Percentiles rank a stretch among this genome's conserved stretches.
Evolutionary conservation across 2,329 filamentous ascomycete genomes (phyloP).

Genomic region (Ophiostoma tasmaniense): DNA sequence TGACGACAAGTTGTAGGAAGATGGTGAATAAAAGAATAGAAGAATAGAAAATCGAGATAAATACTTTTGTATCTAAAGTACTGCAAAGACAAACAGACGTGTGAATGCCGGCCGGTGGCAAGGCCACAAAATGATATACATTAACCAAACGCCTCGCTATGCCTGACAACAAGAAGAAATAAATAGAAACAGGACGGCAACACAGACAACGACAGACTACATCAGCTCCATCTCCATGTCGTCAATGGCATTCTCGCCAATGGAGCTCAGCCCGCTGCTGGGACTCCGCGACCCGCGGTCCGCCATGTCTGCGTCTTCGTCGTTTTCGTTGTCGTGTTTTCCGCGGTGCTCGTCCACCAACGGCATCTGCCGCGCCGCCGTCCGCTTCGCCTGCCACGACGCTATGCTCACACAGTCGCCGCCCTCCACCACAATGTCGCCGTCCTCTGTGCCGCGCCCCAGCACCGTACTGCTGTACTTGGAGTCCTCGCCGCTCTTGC

Average conservation of each 20-base stretch:
- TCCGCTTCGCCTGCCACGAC: conserved; percentile 48
- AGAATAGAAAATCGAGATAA: background rate
- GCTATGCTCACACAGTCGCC: conserved; percentile 58
- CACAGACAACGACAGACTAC: background rate
- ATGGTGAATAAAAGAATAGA: background rate
- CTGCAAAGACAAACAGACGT: no score
- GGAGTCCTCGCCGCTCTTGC: conserved; percentile 77
- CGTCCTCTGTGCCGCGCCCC: conserved; percentile 45
- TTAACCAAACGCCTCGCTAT: background rate
- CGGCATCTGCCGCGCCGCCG: conserved; percentile 23
- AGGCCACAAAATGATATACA: background rate
- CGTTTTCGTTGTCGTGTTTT: background rate
- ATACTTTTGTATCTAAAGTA: background rate
- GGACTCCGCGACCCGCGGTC: conserved; percentile 35
- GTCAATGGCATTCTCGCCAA: conserved; percentile 40
- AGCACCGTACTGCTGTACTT: conserved; percentile 79
- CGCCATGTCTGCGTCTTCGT: conserved; percentile 10
- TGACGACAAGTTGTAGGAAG: conserved; percentile 20
- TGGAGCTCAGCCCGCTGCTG: conserved; percentile 50
- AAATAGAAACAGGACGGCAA: background rate
- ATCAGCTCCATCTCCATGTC: conserved; percentile 38
- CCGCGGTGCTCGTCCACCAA: background rate
- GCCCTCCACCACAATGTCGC: conserved; percentile 69
- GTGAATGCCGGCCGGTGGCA: background rate
- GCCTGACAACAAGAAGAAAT: background rate